A percentile compares a stretch with the other conserved stretches of the same genome.
phyloP scores from a whole-genome alignment of 176 grass and related monocot species.

The Triticum monococcum region DNA sequence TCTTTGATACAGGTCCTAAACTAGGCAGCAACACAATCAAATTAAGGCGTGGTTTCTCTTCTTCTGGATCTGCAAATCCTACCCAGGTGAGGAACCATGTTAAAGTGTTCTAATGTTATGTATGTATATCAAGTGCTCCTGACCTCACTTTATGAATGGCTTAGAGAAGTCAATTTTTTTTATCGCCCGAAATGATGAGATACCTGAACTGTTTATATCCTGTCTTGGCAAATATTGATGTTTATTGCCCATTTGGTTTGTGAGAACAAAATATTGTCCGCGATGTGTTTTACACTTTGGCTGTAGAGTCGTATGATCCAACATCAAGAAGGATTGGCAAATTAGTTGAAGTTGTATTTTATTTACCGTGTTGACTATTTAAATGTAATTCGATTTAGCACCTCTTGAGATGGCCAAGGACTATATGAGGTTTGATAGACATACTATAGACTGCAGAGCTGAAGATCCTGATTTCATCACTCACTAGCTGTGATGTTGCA shows the following conservation, averaged over 20 bases:
- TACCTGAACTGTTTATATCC: slow-evolving; percentile 13
- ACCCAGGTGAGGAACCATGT: slow-evolving; percentile 64
- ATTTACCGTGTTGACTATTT: background rate
- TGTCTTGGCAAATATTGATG: background rate
- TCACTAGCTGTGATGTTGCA: background rate
- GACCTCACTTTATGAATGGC: background rate
- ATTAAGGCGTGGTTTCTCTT: slow-evolving; percentile 84
- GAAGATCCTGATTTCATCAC: background rate
- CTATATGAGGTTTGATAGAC: background rate
- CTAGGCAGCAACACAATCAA: slow-evolving; percentile 71
- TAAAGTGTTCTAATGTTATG: slow-evolving; percentile 17
- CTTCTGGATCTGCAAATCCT: slow-evolving; percentile 70
- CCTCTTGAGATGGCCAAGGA: background rate
- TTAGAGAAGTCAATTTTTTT: slow-evolving; percentile 11
- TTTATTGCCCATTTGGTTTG: background rate
- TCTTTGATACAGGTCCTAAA: slow-evolving; percentile 70
- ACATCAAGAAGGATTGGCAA: slow-evolving; percentile 7
- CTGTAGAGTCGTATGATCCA: background rate
- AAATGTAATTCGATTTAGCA: background rate
- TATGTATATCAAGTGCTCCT: slow-evolving; percentile 9
- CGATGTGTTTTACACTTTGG: background rate
- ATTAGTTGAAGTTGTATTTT: background rate
- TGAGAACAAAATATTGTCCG: background rate
- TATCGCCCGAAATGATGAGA: background rate
- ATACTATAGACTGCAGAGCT: background rate